Conservation (phyloP, 225 moss, liverwort and hornwort species). For the Marchantia paleacea region DNA sequence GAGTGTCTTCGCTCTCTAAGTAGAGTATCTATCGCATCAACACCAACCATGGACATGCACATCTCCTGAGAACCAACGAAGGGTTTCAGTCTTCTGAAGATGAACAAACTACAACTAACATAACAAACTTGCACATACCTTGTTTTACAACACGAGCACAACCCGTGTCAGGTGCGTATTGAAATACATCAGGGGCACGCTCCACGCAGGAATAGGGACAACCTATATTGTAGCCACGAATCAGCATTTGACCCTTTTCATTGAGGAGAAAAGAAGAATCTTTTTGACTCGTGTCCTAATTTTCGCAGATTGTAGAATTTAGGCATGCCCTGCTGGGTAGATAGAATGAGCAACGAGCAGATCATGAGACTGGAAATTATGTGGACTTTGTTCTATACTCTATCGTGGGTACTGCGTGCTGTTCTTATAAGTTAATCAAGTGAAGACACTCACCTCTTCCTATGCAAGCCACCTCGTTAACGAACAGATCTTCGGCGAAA, state of each 20-base stretch:
- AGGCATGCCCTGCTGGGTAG: background rate
- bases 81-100: background rate
- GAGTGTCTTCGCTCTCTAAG: background rate
- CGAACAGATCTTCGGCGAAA: slow-evolving; percentile 85
- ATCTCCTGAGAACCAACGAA: background rate
- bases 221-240: slow-evolving; percentile 34
- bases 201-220: slow-evolving; percentile 85
- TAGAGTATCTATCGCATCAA: background rate
- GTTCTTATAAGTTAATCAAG: too few relatives aligned
- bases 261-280: too few relatives aligned
- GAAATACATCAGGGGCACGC: slow-evolving; percentile 78
- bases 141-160: slow-evolving; percentile 76
- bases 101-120: background rate
- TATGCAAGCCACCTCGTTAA: slow-evolving; percentile 87
- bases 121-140: slow-evolving; percentile 28
- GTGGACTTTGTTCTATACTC: too few relatives aligned
- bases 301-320: background rate
- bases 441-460: slow-evolving; percentile 65
- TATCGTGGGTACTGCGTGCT: too few relatives aligned
- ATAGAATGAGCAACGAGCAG: too few relatives aligned
- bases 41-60: background rate
- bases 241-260: too few relatives aligned
- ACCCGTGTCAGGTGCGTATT: slow-evolving; percentile 75
- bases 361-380: too few relatives aligned
- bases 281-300: background rate